These are phyloP conservation scores for Auricularia sp. DNA, from an alignment of 768 basidiomycete species.

Conservation along the genomic window DNA sequence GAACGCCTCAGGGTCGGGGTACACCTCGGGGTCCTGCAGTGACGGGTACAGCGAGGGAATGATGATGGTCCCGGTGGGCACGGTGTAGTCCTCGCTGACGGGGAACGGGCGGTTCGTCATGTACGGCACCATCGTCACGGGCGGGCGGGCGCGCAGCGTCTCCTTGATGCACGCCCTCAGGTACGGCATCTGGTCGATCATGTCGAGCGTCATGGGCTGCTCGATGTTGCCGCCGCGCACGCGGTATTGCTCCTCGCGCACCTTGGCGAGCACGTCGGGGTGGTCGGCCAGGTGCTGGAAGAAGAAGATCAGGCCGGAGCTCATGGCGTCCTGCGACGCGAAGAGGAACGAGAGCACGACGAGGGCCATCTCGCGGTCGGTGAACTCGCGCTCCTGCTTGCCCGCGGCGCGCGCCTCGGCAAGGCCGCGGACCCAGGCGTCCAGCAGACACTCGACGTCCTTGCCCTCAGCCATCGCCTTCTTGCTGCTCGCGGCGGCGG, in stretches of 20 bases:
- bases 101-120: constrained; percentile 82
- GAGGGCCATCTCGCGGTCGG: constrained; percentile 92
- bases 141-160: constrained; percentile 82
- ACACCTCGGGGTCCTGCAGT: constrained; percentile 79
- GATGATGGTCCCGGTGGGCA: constrained; percentile 85
- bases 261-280: constrained; percentile 79
- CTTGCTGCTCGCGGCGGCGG: constrained; percentile 75
- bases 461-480: constrained; percentile 67
- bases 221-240: constrained; percentile 72
- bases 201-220: constrained; percentile 71
- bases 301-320: constrained; percentile 86
- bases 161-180: constrained; percentile 89
- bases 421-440: constrained; percentile 80
- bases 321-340: constrained; percentile 97
- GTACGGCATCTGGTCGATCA: constrained; percentile 89
- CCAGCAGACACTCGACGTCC: constrained; percentile 82
- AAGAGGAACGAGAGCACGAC: constrained; percentile 95
- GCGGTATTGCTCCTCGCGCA: constrained; percentile 82
- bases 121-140: constrained; percentile 99
- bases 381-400: constrained; percentile 81
- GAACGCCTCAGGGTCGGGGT: constrained; percentile 77
- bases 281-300: constrained; percentile 95
- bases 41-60: constrained; percentile 92
- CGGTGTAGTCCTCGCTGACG: constrained; percentile 83
- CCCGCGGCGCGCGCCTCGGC: constrained; percentile 36